Evolutionary conservation across 805 yeast species (phyloP), one percentile per base, ranked within the genome.

Genomic region (Pichia heedii): DNA sequence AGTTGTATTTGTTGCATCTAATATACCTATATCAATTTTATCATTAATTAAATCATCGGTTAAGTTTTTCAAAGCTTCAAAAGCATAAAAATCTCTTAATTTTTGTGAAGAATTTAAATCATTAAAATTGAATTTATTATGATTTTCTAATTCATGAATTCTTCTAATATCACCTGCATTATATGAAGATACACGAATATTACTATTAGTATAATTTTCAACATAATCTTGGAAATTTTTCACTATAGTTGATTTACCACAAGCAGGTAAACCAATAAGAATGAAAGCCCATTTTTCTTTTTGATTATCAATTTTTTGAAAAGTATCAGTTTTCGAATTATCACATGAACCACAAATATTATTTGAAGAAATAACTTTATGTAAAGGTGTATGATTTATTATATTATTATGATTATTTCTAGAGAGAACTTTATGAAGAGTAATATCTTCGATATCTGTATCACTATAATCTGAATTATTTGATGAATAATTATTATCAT

Each of bases 21-120:
- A 79, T 12, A 90, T 81, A 2, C 97, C 98, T 4, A 90, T 93
- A 5, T 89, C 81, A 1, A 95, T 94, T n/a, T 76, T 71, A 1
- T 88, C 93, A 20, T 74, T 70, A 33, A 84, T 58, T 9, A 93
- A 73, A 60, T 81, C 80, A 50, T 84, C 83, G 21, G 87, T 68
- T 40, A 93, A 65, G 54, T 81, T 82, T 46, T 84, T 84, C 45
- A 90, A 66, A 0, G 97, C 90, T 54, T 89, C 95, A 77, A 86
- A 79, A 0, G 97, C 97, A 94, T 96, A 93, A 56, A 79, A 74
- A 54, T 90, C 97, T 50, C 97, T 74, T 37, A 85, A 67, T 26
- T 71, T 68, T 11, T 74, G 74, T 5, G 83, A 74, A 5, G 37
- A 27, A 12, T 43, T 36, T 36, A 75, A 77, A 36, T 60, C 59